Base-by-base conservation (phyloP, 768 basidiomycete species). In the Phallus indusiatus region DNA sequence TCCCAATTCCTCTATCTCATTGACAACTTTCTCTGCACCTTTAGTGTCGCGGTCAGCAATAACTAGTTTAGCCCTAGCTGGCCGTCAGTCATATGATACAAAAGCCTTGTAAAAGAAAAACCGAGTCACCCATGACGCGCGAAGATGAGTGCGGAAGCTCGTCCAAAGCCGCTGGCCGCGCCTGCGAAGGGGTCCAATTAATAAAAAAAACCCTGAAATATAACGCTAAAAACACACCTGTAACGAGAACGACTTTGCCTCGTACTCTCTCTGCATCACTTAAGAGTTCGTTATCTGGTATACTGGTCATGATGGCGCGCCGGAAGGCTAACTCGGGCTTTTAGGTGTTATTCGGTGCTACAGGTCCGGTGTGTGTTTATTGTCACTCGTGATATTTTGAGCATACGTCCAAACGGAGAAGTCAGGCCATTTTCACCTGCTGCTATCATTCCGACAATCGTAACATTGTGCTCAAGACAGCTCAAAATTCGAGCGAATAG, bases 91-190 rank as follows among this genome's bases (percentile, higher is more conserved):
- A 59, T 49, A 21, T 53, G 20, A 21, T 37, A 35, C 9, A 34
- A 18, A 21, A 0, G 35, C 36, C 21, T 11, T 22, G 47, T 20
- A 49, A 58, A 18, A 16, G n/a, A 11, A 20, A 3, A 14, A 14
- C 35, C 53, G 2, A 65, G 73, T 51, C 55, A 81, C 81, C 80
- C 80, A 60, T 78, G 68, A 48, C 69, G 72, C n/a, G 77, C 81
- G 64, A 81, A 80, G n/a, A 69, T 71, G 8, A 77, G 62, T 4
- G 81, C 81, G 2, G 76, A 68, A 61, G 80, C 77, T 66, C 70
- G 76, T 52, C 81, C 81, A 58, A 83, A 81, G 1, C 81, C 81
- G 66, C 76, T 77, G 5, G 75, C 78, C 53, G 75, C 78, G 60
- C 79, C 78, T 80, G 54, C 8, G 49, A 60, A 22, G 12, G 12